Evolutionary conservation across 176 grass and related monocot genomes (phyloP).

Genomic region (Poa pratensis): DNA sequence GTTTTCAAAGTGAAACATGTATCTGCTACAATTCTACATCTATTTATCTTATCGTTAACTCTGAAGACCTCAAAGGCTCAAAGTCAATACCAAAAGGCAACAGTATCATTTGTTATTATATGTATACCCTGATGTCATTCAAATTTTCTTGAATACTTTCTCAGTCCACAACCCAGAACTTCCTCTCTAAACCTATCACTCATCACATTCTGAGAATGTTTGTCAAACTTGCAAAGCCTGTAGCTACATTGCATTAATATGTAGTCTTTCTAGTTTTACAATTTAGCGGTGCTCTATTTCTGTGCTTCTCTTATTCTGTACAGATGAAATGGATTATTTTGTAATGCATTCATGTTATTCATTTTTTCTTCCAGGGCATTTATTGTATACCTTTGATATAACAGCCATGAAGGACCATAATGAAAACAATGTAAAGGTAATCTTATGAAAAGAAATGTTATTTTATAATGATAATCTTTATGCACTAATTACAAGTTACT

Average conservation of each 20-base stretch:
- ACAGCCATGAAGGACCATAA: slow-evolving; percentile 45
- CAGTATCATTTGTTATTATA: background rate
- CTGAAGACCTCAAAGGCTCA: slow-evolving; percentile 4
- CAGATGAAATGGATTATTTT: slow-evolving; percentile 25
- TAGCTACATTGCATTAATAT: background rate
- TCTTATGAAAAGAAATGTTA: slow-evolving; percentile 7
- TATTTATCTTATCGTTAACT: slow-evolving; percentile 15
- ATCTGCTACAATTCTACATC: background rate
- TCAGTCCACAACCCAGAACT: background rate
- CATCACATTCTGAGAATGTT: background rate
- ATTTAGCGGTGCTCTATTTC: background rate
- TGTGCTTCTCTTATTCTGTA: slow-evolving; percentile 6
- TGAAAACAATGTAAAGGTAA: slow-evolving; percentile 66
- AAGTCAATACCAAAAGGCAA: background rate
- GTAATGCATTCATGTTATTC: slow-evolving; percentile 8
- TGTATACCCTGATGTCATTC: background rate
- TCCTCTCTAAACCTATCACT: background rate
- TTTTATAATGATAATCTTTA: slow-evolving; percentile 12
- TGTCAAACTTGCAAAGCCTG: background rate
- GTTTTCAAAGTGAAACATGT: slow-evolving; percentile 32
- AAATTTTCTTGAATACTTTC: slow-evolving; percentile 18
- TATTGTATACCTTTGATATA: slow-evolving; percentile 85
- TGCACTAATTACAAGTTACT: slow-evolving; percentile 27
- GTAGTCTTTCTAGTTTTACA: background rate
- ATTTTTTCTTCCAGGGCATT: slow-evolving; percentile 57